These are phyloP conservation scores for Choanephora cucurbitarum DNA, from an alignment of 371 early-diverging fungal species.

Conservation along the genomic window DNA sequence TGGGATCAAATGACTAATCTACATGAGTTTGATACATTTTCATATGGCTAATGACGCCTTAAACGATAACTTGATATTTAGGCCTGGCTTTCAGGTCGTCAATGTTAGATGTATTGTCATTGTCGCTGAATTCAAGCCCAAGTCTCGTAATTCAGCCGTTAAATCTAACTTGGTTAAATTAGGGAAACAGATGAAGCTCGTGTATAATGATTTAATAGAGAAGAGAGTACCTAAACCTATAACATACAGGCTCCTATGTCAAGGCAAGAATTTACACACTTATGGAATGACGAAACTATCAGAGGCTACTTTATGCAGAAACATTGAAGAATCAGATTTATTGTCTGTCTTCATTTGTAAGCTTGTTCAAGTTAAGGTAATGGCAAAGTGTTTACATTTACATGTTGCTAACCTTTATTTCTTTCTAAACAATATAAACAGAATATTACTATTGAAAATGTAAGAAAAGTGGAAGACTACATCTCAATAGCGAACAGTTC, in stretches of 20 bases:
- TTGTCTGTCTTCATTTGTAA: slow-evolving; percentile 20
- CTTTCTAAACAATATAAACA: slow-evolving; percentile 19
- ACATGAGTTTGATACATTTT: slow-evolving; percentile 17
- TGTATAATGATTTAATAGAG: slow-evolving; percentile 13
- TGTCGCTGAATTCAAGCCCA: slow-evolving; percentile 10
- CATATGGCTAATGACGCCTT: slow-evolving; percentile 16
- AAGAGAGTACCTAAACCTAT: slow-evolving; percentile 8
- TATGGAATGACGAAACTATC: slow-evolving; percentile 20
- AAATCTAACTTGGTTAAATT: slow-evolving; percentile 22
- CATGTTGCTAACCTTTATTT: slow-evolving; percentile 22
- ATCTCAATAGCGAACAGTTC: slow-evolving; percentile 19
- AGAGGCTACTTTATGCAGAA: slow-evolving; percentile 19
- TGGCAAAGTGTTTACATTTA: slow-evolving; percentile 18
- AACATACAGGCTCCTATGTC: slow-evolving; percentile 10
- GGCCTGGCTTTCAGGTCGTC: slow-evolving; percentile 16
- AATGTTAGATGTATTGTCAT: slow-evolving; percentile 16
- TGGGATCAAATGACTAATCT: too few species aligned
- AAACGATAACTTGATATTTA: slow-evolving; percentile 7
- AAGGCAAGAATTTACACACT: slow-evolving; percentile 11
- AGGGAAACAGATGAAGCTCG: slow-evolving; percentile 21
- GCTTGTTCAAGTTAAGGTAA: slow-evolving; percentile 24
- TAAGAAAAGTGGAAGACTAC: slow-evolving; percentile 21
- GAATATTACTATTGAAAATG: slow-evolving; percentile 22
- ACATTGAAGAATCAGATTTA: slow-evolving; percentile 16
- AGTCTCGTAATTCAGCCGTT: slow-evolving; percentile 10